These are phyloP conservation scores for Agaricus subrufescens DNA, from an alignment of 768 basidiomycete genomes.

Conservation along the genomic window DNA sequence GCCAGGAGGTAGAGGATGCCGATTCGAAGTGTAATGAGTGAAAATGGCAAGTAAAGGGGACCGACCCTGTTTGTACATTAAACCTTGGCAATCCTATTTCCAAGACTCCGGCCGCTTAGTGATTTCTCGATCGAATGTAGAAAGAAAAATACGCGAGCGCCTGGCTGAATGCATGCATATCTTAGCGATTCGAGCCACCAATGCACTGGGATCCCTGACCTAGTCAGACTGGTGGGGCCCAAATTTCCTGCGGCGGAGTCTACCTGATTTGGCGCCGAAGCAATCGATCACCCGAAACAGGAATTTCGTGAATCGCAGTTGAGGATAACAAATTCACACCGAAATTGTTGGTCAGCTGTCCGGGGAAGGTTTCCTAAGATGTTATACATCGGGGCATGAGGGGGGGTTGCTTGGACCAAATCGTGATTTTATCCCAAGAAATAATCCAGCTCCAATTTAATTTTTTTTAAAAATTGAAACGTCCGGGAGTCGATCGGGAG, in stretches of 20 bases:
- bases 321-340: neutral
- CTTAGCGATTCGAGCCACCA: neutral
- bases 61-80: neutral
- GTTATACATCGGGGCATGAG: neutral
- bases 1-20: slow-evolving; percentile 3
- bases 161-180: neutral
- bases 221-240: neutral
- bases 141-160: neutral
- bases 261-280: neutral
- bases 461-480: slow-evolving; percentile 3
- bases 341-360: neutral
- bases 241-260: neutral
- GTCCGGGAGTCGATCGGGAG: slow-evolving; percentile 7
- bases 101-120: neutral
- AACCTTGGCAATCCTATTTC: slow-evolving; percentile 4
- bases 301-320: slow-evolving; percentile 3
- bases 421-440: neutral
- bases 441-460: slow-evolving; percentile 1
- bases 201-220: neutral
- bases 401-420: neutral
- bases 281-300: slow-evolving; percentile 1
- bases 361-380: too few relatives aligned
- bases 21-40: slow-evolving; percentile 2
- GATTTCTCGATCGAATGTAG: neutral
- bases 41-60: neutral